Conservation (phyloP, 805 yeast species). For the Kuraishia hungarica region DNA sequence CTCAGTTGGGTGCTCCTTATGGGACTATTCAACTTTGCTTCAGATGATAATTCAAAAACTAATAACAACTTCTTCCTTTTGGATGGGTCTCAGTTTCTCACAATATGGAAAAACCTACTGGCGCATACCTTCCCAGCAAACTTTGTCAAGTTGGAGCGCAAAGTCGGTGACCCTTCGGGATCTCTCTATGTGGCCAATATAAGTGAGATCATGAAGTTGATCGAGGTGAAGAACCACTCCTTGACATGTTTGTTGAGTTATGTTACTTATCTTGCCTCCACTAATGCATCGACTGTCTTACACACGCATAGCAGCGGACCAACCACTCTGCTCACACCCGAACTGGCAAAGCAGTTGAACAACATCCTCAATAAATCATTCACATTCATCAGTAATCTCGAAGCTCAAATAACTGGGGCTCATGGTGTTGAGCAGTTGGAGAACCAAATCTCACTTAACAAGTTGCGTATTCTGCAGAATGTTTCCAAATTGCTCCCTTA, state of each 20-base stretch:
- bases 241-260: constrained; percentile 50
- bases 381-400: constrained; percentile 17
- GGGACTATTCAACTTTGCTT: constrained; percentile 51
- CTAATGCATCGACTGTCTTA: constrained; percentile 25
- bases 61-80: constrained; percentile 45
- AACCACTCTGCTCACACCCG: constrained; percentile 22
- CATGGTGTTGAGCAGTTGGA: constrained; percentile 7
- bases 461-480: constrained; percentile 21
- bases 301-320: constrained; percentile 13
- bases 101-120: constrained; percentile 55
- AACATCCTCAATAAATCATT: constrained; percentile 22
- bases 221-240: constrained; percentile 49
- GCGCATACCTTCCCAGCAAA: constrained; percentile 39
- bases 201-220: constrained; percentile 25
- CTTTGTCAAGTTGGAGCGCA: constrained; percentile 23
- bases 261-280: constrained; percentile 37
- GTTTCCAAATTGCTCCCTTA: constrained; percentile 24
- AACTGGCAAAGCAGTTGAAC: constrained; percentile 20
- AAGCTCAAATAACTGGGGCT: constrained; percentile 11
- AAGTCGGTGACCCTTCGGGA: constrained; percentile 5
- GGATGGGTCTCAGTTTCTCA: constrained; percentile 49
- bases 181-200: constrained; percentile 23
- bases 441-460: constrained; percentile 17
- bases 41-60: constrained; percentile 14
- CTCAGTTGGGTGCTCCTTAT: constrained; percentile 55